phyloP scores from a whole-genome alignment of 148 eudicot genomes.

The Diospyros lotus region DNA sequence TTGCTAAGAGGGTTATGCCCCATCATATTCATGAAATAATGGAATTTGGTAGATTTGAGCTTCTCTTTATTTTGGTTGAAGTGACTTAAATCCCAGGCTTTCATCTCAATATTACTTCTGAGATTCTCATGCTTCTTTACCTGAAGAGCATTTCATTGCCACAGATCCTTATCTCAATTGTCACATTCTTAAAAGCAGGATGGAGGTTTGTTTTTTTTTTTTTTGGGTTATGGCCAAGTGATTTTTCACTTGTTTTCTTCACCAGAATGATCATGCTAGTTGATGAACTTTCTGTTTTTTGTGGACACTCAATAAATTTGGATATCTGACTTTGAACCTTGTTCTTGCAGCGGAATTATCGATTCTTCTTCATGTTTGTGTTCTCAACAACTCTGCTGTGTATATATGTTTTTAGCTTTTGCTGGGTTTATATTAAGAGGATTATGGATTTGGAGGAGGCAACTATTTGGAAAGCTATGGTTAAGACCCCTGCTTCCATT shows the following conservation, averaged over 20 bases:
- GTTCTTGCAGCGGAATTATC: slow-evolving; percentile 81
- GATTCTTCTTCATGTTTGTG: slow-evolving; percentile 99
- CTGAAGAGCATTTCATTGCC: background rate
- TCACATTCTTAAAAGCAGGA: background rate
- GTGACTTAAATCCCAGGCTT: background rate
- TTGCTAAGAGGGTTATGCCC: no score
- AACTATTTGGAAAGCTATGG: slow-evolving; percentile 88
- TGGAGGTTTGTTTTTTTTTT: background rate
- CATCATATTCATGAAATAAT: background rate
- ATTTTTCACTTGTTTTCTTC: background rate
- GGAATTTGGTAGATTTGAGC: background rate
- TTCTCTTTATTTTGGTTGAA: no score
- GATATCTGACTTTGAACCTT: slow-evolving; percentile 1
- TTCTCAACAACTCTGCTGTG: slow-evolving; percentile 83
- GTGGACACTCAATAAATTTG: slow-evolving; percentile 5
- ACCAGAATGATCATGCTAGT: background rate
- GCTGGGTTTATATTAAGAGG: slow-evolving; percentile 89
- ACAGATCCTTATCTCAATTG: background rate
- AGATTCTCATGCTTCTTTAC: background rate
- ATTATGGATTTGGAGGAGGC: slow-evolving; percentile 65
- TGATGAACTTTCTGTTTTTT: background rate
- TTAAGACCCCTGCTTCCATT: slow-evolving; percentile 91
- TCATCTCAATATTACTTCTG: background rate
- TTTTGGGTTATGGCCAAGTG: background rate
- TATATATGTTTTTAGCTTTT: slow-evolving; percentile 77